These are phyloP conservation scores for Coniochaeta hoffmannii DNA, from an alignment of 2,329 filamentous ascomycete species.

Conservation along the genomic window DNA sequence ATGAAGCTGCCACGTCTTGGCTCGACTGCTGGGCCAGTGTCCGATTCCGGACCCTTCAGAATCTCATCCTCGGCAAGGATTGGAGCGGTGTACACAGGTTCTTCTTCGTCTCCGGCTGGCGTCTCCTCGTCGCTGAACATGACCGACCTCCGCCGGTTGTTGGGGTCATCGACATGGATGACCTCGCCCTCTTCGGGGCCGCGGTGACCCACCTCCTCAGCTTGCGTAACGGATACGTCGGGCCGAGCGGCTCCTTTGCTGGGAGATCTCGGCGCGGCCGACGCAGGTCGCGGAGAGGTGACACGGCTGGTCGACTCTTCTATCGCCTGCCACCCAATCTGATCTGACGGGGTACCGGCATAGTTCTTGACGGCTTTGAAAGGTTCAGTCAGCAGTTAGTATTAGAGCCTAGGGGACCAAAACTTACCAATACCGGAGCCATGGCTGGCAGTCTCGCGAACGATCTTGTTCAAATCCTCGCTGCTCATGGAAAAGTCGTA, in stretches of 20 bases:
- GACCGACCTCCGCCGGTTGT: slow-evolving; percentile 32
- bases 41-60: slow-evolving; percentile 60
- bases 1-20: slow-evolving; percentile 56
- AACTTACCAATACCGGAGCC: slow-evolving; percentile 44
- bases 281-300: slow-evolving; percentile 55
- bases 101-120: slow-evolving; percentile 44
- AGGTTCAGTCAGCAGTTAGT: slow-evolving; percentile 23
- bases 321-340: slow-evolving; percentile 80
- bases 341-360: slow-evolving; percentile 75
- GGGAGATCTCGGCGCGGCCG: slow-evolving; percentile 35
- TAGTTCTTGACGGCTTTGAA: slow-evolving; percentile 54
- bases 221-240: slow-evolving; percentile 22
- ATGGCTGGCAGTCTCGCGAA: slow-evolving; percentile 59
- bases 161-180: slow-evolving; percentile 72
- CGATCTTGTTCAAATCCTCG: slow-evolving; percentile 83
- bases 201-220: slow-evolving; percentile 17
- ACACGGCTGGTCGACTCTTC: slow-evolving; percentile 60
- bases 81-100: slow-evolving; percentile 61
- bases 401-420: slow-evolving; percentile 9
- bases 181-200: slow-evolving; percentile 45
- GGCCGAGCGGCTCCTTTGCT: slow-evolving; percentile 19
- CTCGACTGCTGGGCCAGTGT: slow-evolving; percentile 74
- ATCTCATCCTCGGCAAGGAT: slow-evolving; percentile 89
- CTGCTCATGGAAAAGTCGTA: slow-evolving; percentile 80
- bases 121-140: slow-evolving; percentile 37